Evolutionary conservation across 1,139 yeast genomes (phyloP).

Genomic region (Diutina sp.): DNA sequence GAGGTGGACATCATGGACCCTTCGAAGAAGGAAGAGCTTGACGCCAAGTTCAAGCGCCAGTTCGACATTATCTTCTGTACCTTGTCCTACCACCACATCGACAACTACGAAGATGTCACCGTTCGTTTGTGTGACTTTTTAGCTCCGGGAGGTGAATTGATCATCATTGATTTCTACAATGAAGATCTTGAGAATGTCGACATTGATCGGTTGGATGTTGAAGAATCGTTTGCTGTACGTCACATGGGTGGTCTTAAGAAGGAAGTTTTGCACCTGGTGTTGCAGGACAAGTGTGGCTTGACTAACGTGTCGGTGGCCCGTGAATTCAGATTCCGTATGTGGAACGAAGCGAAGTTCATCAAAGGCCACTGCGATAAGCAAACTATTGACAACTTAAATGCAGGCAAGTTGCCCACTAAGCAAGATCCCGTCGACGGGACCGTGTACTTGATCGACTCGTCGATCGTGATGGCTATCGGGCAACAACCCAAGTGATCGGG

Average conservation of each 20-base stretch:
- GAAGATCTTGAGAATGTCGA: slow-evolving; percentile 15
- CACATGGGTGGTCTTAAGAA: slow-evolving; percentile 2
- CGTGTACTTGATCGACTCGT: not conserved
- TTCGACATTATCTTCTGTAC: slow-evolving; percentile 26
- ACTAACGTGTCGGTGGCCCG: not conserved
- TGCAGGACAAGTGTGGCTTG: not conserved
- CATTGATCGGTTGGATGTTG: not conserved
- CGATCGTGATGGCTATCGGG: slow-evolving; percentile 1
- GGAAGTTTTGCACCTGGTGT: not conserved
- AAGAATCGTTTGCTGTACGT: not conserved
- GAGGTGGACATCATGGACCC: slow-evolving; percentile 9
- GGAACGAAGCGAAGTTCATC: not conserved
- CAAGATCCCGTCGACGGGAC: not conserved
- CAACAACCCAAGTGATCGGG: not conserved
- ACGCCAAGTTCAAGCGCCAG: slow-evolving; percentile 7
- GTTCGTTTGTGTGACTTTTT: slow-evolving; percentile 20
- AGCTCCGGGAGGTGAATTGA: slow-evolving; percentile 20
- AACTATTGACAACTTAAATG: not conserved
- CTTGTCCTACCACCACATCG: slow-evolving; percentile 28
- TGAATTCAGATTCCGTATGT: not conserved
- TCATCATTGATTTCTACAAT: slow-evolving; percentile 24
- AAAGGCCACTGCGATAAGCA: not conserved
- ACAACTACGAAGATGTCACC: slow-evolving; percentile 18
- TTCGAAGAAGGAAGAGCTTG: slow-evolving; percentile 13
- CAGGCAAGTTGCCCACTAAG: not conserved